These are phyloP conservation scores for Iberis pinnata DNA, from an alignment of 345 rosid species.

Conservation along the genomic window DNA sequence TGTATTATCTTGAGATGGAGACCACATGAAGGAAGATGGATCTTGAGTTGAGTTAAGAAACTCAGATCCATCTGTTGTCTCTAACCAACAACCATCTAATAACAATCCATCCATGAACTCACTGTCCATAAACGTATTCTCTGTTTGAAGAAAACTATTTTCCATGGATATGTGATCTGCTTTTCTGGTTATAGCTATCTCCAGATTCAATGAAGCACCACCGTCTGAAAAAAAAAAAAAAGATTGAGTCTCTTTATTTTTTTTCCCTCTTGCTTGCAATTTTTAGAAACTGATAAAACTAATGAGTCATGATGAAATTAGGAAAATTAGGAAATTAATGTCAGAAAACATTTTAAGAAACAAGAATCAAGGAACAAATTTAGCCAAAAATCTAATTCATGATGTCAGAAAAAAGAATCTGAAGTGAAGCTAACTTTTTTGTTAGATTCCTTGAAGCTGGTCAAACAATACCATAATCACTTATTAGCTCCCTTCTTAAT, in stretches of 20 bases:
- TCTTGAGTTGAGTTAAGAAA: constrained; percentile 41
- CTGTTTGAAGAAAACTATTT: constrained; percentile 42
- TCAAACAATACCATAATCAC: constrained; percentile 18
- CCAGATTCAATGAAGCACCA: constrained; percentile 15
- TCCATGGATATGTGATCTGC: constrained; percentile 63
- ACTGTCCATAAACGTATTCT: constrained; percentile 49
- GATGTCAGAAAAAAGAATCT: too few species aligned
- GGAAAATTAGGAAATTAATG: too few species aligned
- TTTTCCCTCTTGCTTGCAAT: constrained; percentile 8
- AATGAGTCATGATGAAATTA: too few species aligned
- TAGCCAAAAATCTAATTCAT: constrained; percentile 22
- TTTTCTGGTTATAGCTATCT: too few species aligned
- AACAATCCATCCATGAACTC: constrained; percentile 69
- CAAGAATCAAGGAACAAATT: constrained; percentile 21
- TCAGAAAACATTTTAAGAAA: too few species aligned
- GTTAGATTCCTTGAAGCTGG: constrained; percentile 30
- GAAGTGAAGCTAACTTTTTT: constrained; percentile 34
- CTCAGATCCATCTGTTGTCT: constrained; percentile 77
- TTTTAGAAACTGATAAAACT: constrained; percentile 15
- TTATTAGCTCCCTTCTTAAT: too few species aligned
- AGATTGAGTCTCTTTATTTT: too few species aligned
- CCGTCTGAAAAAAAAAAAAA: constrained; percentile 19
- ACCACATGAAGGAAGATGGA: constrained; percentile 39
- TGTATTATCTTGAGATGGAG: constrained; percentile 32
- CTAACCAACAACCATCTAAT: constrained; percentile 90